Base-by-base conservation (phyloP, 2,329 filamentous ascomycete genomes). In the Hypoxylon sp. region DNA sequence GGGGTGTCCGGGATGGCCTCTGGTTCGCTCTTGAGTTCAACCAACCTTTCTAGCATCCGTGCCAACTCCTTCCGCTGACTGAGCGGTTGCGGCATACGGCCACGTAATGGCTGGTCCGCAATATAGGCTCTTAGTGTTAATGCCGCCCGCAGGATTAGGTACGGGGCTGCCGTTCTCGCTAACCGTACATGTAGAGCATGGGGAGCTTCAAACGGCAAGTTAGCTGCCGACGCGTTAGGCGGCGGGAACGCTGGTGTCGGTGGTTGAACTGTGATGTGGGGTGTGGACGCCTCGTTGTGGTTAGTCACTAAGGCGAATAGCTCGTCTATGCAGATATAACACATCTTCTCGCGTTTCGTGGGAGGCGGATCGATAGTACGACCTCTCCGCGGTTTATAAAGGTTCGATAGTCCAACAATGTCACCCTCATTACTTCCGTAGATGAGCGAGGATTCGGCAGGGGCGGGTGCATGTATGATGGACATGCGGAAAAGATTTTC, bases 101-200 rank as follows among this genome's bases (percentile, higher is more conserved):
- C 94, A 12, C 96, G 86, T 19, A 99, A 82, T 0, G 95, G 94
- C 75, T 97, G 95, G 77, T 99, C 96, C 3, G 94, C 92, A 47
- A 96, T 90, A 75, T 97, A 98, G 0, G 90, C 85, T 60, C 93
- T 90, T n/a, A 98, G 80, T 0, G 92, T 90, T 14, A 97, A 82
- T 0, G 92, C 93, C 11, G 91, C 89, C 2, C 96, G 89, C 1
- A 97, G 82, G 46, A 98, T 90, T 2, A 98, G 84, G 73, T 93
- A 95, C 0, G 93, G 93, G 0, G 92, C 90, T 0, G 90, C 88
- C 2, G 91, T 91, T 74, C 89, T 86, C 0, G 95, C 91, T 14
- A 98, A 87, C 11, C 88, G 84, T 41, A 87, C 78, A 63, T 84
- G 82, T 9, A 83, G 77, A 1, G 77, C 73, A 16, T 78, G 77